Evolutionary conservation across 495 filamentous ascomycete genomes (phyloP).

Genomic region (Aspergillus hancockii): DNA sequence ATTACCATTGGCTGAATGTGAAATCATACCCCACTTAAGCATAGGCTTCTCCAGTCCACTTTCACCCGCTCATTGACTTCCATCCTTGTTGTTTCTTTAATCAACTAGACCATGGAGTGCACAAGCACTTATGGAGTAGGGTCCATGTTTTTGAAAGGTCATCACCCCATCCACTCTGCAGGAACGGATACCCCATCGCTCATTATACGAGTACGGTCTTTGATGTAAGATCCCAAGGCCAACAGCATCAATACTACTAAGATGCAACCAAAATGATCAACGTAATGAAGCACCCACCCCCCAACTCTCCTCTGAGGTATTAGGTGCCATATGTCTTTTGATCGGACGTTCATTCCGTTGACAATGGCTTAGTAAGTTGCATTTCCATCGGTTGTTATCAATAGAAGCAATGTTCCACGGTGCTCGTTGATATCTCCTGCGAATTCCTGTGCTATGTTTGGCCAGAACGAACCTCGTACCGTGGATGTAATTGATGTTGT

Average conservation of each 20-base stretch:
- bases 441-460: conserved; percentile 1
- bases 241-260: not conserved
- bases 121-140: not conserved
- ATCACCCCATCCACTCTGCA: too few relatives aligned
- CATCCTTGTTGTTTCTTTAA: not conserved
- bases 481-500: conserved; percentile 9
- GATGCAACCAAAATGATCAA: conserved; percentile 1
- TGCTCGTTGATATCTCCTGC: not conserved
- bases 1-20: conserved; percentile 7
- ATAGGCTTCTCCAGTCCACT: conserved; percentile 1
- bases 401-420: conserved; percentile 4
- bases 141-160: not conserved
- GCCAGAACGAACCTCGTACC: conserved; percentile 2
- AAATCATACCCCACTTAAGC: not conserved
- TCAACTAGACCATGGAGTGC: too few relatives aligned
- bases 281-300: not conserved
- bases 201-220: not conserved
- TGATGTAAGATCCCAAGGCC: not conserved
- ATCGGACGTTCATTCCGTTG: conserved; percentile 1
- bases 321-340: not conserved
- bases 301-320: not conserved
- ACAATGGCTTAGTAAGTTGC: not conserved
- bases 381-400: not conserved
- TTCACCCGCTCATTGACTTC: not conserved
- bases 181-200: too few relatives aligned